Evolutionary conservation across 305 asterid species (phyloP).

Genomic region (Solanum hybrid): DNA sequence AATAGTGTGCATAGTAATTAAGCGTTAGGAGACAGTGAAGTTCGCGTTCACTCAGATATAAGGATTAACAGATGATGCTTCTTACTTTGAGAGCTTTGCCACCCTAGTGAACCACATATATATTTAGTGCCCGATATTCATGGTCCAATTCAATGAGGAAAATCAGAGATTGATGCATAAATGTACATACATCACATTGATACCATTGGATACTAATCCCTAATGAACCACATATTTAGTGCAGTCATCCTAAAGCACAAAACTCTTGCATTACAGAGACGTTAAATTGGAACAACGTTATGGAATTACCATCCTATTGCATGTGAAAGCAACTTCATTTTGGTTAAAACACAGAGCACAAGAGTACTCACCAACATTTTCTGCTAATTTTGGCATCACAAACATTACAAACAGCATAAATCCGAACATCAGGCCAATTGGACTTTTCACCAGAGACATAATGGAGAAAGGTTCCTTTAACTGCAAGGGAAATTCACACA

Average conservation of each 20-base stretch:
- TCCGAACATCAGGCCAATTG: conserved; percentile 87
- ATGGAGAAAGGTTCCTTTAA: conserved; percentile 67
- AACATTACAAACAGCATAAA: conserved; percentile 83
- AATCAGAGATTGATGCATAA: not conserved
- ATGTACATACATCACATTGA: not conserved
- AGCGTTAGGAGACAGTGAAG: not conserved
- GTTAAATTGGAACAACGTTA: not conserved
- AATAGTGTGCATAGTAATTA: not conserved
- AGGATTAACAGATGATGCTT: not conserved
- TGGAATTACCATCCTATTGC: not conserved
- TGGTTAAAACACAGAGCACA: not conserved
- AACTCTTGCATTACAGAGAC: not conserved
- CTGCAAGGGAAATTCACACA: conserved; percentile 26
- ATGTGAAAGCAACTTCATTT: not conserved
- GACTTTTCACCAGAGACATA: conserved; percentile 73
- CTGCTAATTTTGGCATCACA: conserved; percentile 83
- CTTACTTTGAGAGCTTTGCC: not conserved
- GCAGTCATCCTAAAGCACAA: not conserved
- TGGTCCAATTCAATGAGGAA: not conserved
- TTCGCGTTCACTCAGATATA: not conserved
- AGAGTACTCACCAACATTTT: conserved; percentile 47
- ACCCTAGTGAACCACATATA: not conserved
- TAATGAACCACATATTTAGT: not conserved
- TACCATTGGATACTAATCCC: not conserved
- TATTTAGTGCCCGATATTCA: not conserved